Base-by-base conservation (phyloP, 768 basidiomycete genomes). In the Tricholoma matsutake region DNA sequence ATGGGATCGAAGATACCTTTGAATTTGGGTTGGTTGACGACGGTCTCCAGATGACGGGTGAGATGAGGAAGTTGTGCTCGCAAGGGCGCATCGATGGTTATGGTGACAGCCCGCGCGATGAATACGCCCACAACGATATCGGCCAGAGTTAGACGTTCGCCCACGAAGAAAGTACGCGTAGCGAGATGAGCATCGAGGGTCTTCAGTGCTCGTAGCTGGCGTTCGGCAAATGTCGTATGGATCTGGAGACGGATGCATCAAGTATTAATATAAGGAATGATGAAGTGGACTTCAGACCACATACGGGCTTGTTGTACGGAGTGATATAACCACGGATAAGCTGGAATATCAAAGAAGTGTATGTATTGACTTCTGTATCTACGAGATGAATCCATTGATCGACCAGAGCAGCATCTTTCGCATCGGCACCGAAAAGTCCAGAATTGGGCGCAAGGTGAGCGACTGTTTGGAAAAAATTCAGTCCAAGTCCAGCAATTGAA, bases 121-220 rank as follows among this genome's bases (percentile, higher is more conserved):
- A 82, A 64, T 51, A 79, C 72, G 37, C 89, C 92, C 29, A 32
- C 29, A 18, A 16, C n/a, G 64, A 99, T 73, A 68, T 99, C 97
- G 63, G 95, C 97, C 54, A 96, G 82, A 63, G 94, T 92, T 81
- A 98, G 89, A 69, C 96, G 92, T 72, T 99, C 93, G 64, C 87
- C 88, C 58, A 94, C 94, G 69, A 98, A 84, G 84, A 86, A 98
- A 49, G 96, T 99, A 70, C 84, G 86, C 57, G 84, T 79, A 54
- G 79, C 71, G 68, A 99, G 86, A 78, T 91, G 83, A 29, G 76
- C 73, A 66, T 98, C 84, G 59, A 98, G 81, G 63, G 85, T 86
- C 43, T 76, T 77, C 56, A 96, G 80, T n/a, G 84, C 75, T 47
- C 83, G 81, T 34, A 73, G 64, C 67, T 87, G 80, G 52, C 80